Percentiles rank a stretch among this genome's conserved stretches.
phyloP scores from a whole-genome alignment of 2,329 filamentous ascomycete genomes.

The Penicillium sumatraense region DNA sequence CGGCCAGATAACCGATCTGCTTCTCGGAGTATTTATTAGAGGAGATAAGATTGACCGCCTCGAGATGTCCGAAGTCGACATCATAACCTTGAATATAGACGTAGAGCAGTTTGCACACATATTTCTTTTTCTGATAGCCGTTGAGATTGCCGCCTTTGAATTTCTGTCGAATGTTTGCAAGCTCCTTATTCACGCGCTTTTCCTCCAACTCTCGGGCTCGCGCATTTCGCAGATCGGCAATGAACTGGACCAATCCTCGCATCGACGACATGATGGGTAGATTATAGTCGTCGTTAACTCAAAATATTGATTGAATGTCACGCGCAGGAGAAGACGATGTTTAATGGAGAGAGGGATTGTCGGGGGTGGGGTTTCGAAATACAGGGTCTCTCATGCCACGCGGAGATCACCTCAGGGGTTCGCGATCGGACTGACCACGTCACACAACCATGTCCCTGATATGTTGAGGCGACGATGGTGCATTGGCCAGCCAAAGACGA shows the following conservation, averaged over 20 bases:
- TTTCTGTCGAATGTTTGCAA: constrained; percentile 97
- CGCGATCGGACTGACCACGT: constrained; percentile 26
- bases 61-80: constrained; percentile 97
- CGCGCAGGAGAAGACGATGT: neutral
- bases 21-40: constrained; percentile 98
- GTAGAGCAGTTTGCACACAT: constrained; percentile 99
- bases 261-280: constrained; percentile 50
- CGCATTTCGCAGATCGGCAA: constrained; percentile 93
- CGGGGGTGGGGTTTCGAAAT: constrained; percentile 20
- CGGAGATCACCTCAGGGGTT: constrained; percentile 30
- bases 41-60: constrained; percentile 97
- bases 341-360: constrained; percentile 2
- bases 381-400: constrained; percentile 28
- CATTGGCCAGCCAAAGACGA: constrained; percentile 27
- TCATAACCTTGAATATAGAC: constrained; percentile 99
- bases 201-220: constrained; percentile 94
- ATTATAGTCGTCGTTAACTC: neutral
- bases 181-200: constrained; percentile 98
- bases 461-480: constrained; percentile 19
- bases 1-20: constrained; percentile 97
- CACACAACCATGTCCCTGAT: constrained; percentile 37
- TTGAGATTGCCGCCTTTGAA: constrained; percentile 94
- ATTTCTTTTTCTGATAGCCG: constrained; percentile 99
- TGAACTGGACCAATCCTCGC: constrained; percentile 91
- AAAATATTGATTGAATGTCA: neutral